phyloP scores from a whole-genome alignment of 345 rosid species.

The Ailanthus altissimus region DNA sequence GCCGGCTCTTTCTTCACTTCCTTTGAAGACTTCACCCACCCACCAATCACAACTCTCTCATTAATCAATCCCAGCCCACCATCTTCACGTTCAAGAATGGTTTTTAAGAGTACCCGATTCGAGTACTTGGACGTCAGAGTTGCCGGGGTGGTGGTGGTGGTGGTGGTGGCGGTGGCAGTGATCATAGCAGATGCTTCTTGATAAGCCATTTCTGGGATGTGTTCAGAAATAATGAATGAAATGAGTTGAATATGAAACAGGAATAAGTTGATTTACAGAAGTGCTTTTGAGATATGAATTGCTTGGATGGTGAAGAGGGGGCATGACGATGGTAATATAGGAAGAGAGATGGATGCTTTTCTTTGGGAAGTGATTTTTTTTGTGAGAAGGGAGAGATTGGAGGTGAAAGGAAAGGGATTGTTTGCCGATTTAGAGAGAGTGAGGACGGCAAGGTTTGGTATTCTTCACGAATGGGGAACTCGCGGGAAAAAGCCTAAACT shows the following conservation, averaged over 20 bases:
- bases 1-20: conserved; percentile 50
- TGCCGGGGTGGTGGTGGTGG: background rate
- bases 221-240: background rate
- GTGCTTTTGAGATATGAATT: conserved; percentile 5
- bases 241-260: background rate
- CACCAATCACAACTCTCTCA: conserved; percentile 65
- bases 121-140: conserved; percentile 49
- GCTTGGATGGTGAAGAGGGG: background rate
- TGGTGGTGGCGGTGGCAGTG: background rate
- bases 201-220: conserved; percentile 31
- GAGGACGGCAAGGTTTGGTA: conserved; percentile 58
- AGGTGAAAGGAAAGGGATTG: conserved; percentile 68
- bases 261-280: background rate
- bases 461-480: conserved; percentile 50
- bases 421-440: conserved; percentile 30
- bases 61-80: conserved; percentile 48
- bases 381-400: conserved; percentile 44
- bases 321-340: conserved; percentile 36
- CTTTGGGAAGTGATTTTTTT: conserved; percentile 36
- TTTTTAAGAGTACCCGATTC: conserved; percentile 56
- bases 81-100: conserved; percentile 48
- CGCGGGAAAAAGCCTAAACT: conserved; percentile 47
- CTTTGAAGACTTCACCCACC: conserved; percentile 87
- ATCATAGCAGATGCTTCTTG: conserved; percentile 5
- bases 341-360: conserved; percentile 44